Evolutionary conservation across 2,329 filamentous ascomycete genomes (phyloP).

Genomic region (Talaromyces sp.): DNA sequence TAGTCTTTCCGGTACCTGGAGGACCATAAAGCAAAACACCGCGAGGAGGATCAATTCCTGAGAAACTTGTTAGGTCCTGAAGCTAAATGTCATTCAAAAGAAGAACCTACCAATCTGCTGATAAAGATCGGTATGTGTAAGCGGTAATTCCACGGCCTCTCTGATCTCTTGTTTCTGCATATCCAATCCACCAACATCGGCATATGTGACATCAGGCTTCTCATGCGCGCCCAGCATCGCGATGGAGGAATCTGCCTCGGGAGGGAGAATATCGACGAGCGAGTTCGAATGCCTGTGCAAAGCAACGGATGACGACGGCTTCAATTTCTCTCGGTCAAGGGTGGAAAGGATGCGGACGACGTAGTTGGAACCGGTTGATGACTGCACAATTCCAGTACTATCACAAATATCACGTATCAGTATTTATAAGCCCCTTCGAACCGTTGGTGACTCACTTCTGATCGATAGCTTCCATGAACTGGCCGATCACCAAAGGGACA

Average conservation of each 20-base stretch:
- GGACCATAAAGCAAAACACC: constrained; percentile 95
- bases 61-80: constrained; percentile 22
- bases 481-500: constrained; percentile 93
- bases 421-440: not conserved
- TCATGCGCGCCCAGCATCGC: constrained; percentile 95
- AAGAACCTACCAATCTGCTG: constrained; percentile 75
- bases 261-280: constrained; percentile 96
- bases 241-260: constrained; percentile 96
- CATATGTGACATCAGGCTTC: constrained; percentile 97
- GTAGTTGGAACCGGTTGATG: constrained; percentile 97
- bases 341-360: constrained; percentile 97
- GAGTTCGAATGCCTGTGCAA: constrained; percentile 98
- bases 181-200: constrained; percentile 93
- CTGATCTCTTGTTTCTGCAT: constrained; percentile 99
- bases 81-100: not conserved
- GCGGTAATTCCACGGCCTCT: constrained; percentile 91
- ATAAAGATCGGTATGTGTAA: constrained; percentile 98
- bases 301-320: constrained; percentile 95
- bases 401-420: constrained; percentile 16
- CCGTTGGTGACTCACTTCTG: constrained; percentile 70
- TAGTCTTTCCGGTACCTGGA: constrained; percentile 93
- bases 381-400: constrained; percentile 97
- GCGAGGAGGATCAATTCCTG: constrained; percentile 85
- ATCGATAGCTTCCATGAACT: constrained; percentile 99
- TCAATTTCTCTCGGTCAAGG: constrained; percentile 94